These are phyloP conservation scores for Cenchrus americanus DNA, from an alignment of 176 grass and related monocot species.

Conservation along the genomic window DNA sequence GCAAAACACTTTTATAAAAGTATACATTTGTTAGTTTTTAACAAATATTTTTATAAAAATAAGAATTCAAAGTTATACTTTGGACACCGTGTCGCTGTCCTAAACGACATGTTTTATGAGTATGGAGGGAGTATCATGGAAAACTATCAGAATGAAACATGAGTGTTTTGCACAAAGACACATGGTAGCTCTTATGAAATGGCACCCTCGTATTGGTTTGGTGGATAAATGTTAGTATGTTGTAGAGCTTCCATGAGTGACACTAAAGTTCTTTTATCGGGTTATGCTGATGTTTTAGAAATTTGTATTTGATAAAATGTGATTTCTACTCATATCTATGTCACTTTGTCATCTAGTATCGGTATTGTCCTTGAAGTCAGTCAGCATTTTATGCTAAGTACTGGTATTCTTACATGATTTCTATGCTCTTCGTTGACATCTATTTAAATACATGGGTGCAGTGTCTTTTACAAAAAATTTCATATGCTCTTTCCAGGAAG, in stretches of 20 bases:
- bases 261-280: not conserved
- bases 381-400: slow-evolving; percentile 15
- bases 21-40: too few relatives aligned
- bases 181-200: slow-evolving; percentile 7
- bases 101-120: too few relatives aligned
- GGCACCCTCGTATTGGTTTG: not conserved
- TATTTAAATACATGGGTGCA: slow-evolving; percentile 34
- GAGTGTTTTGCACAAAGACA: slow-evolving; percentile 25
- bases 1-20: too few relatives aligned
- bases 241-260: slow-evolving; percentile 6
- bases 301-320: slow-evolving; percentile 26
- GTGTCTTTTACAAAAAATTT: slow-evolving; percentile 19
- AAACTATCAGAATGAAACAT: slow-evolving; percentile 26
- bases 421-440: slow-evolving; percentile 31
- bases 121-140: too few relatives aligned
- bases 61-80: too few relatives aligned
- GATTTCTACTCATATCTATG: slow-evolving; percentile 1
- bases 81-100: too few relatives aligned
- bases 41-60: too few relatives aligned
- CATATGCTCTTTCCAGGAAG: slow-evolving; percentile 77
- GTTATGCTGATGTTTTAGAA: not conserved
- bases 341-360: not conserved
- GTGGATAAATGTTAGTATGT: not conserved
- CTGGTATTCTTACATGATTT: slow-evolving; percentile 7
- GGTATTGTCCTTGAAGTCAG: slow-evolving; percentile 22